Base-by-base conservation (phyloP, 176 grass and related monocot genomes). In the Paspalum notatum region DNA sequence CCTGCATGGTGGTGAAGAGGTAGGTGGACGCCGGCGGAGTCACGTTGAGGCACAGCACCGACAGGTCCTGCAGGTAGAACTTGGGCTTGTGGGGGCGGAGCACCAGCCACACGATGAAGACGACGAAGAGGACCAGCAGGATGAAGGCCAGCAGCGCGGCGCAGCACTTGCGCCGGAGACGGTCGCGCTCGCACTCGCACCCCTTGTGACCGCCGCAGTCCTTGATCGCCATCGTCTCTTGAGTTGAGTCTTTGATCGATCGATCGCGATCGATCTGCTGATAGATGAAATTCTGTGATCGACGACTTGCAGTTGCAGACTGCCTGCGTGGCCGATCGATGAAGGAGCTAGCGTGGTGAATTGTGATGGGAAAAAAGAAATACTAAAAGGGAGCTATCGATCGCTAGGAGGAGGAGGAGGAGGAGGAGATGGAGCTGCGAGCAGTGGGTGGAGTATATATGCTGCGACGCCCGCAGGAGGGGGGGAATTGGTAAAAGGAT, bases 11-110 rank as follows among this genome's bases (percentile, higher is more conserved):
- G 62, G 89, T 72, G 94, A 92, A 80, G 57, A 97, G 94, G 82
- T 79, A 86, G 17, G 82, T 21, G 17, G 91, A 84, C n/a, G 85
- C 8, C 7, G 94, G 87, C 12, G 89, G 86, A 0, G 94, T 94
- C 0, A 94, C 66, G 87, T 94, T 97, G 38, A 97, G 85, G 87
- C 88, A 88, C 38, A 85, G 67, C 82, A 97, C 81, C 1, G 86
- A 82, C 4, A 87, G 77, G 87, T 94, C 89, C 71, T 94, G 91
- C 32, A 97, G 94, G 89, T 94, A 90, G 87, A 90, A 92, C 2
- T 0, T 5, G 2, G 94, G 94, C 43, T 89, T 97, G 26, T 93
- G 82, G 0, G 91, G 89, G 1, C 83, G 91, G 8, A 97, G 85
- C 15, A 71, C 80, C 21, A 94, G 87, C 82, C 68, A 94, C 4